phyloP scores from a whole-genome alignment of 495 filamentous ascomycete species.

The Hypoxylon intermedium region DNA sequence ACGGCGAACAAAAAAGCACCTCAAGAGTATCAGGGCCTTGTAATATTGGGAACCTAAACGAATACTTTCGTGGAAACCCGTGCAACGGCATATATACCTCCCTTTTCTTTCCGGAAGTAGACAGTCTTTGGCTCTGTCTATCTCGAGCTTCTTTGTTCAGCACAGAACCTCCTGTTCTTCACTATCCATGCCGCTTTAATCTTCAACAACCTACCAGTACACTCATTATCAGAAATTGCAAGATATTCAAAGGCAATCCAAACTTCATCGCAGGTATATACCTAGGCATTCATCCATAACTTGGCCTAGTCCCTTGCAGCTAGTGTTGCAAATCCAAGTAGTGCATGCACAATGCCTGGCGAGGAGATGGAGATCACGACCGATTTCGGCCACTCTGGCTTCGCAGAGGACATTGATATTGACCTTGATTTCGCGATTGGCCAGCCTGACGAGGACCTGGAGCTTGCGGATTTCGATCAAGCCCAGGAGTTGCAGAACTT shows the following conservation, averaged over 20 bases:
- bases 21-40: background rate
- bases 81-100: background rate
- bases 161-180: background rate
- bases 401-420: slow-evolving; percentile 75
- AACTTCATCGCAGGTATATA: background rate
- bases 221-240: background rate
- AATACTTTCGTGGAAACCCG: too few species aligned
- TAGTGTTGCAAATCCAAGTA: slow-evolving; percentile 1
- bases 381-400: slow-evolving; percentile 47
- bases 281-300: background rate
- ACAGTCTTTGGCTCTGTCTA: background rate
- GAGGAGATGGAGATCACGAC: slow-evolving; percentile 64
- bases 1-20: background rate
- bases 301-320: background rate
- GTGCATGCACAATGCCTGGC: slow-evolving; percentile 61
- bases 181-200: background rate
- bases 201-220: background rate
- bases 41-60: too few species aligned
- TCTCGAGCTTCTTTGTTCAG: slow-evolving; percentile 22
- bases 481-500: slow-evolving; percentile 36
- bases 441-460: slow-evolving; percentile 68
- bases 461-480: slow-evolving; percentile 57
- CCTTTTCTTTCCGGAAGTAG: slow-evolving; percentile 24
- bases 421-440: slow-evolving; percentile 72
- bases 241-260: background rate